Percentiles rank a stretch among this genome's conserved stretches.
Evolutionary conservation across 768 basidiomycete genomes (phyloP).

Genomic region (Melanogaster broomeanus): DNA sequence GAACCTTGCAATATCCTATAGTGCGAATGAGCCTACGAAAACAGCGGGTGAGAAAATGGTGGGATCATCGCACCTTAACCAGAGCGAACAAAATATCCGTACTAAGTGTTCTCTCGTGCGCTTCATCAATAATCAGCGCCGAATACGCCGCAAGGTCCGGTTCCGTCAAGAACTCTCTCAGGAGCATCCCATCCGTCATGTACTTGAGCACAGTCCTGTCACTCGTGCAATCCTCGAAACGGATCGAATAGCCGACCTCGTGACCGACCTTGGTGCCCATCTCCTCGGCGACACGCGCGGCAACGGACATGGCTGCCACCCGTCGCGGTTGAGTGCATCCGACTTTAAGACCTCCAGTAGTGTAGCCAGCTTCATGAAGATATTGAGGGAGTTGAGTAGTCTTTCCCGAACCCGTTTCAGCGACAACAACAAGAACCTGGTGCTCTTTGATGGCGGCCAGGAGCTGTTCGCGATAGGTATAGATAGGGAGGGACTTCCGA

Average conservation of each 20-base stretch:
- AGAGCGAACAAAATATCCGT: conserved; percentile 99
- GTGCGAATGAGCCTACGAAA: conserved; percentile 23
- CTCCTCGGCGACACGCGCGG: conserved; percentile 98
- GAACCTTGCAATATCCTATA: conserved; percentile 93
- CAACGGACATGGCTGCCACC: conserved; percentile 99
- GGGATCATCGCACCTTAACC: conserved; percentile 78
- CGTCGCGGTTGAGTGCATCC: conserved; percentile 95
- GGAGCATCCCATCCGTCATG: conserved; percentile 99
- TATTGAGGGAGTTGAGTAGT: conserved; percentile 99
- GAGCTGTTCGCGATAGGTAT: conserved; percentile 82
- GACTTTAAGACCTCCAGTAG: conserved; percentile 81
- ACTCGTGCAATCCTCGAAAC: conserved; percentile 99
- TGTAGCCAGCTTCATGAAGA: conserved; percentile 96
- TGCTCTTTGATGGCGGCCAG: conserved; percentile 87
- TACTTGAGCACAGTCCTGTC: conserved; percentile 99
- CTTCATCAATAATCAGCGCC: conserved; percentile 96
- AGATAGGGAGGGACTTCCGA: conserved; percentile 92
- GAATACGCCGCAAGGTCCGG: conserved; percentile 95
- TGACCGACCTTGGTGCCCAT: conserved; percentile 97
- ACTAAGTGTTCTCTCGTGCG: conserved; percentile 95
- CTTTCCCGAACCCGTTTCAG: conserved; percentile 98
- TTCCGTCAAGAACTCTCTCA: conserved; percentile 96
- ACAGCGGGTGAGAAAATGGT: conserved; percentile 4
- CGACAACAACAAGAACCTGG: conserved; percentile 96
- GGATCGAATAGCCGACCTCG: conserved; percentile 99